phyloP scores from a whole-genome alignment of 345 rosid genomes.

The Toxicodendron radicans region DNA sequence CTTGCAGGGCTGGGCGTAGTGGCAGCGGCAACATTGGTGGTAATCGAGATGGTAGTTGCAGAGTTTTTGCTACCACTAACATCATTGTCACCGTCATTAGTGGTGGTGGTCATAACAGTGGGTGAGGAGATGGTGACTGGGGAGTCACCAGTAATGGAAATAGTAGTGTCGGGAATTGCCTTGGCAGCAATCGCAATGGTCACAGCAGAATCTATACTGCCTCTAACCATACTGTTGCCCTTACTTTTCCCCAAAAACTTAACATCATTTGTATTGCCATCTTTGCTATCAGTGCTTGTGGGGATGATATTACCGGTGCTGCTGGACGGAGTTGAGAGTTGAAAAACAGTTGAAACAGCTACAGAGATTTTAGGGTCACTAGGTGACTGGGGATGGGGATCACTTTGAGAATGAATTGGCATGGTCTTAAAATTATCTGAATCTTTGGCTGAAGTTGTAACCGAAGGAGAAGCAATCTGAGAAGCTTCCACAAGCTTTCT shows the following conservation, averaged over 20 bases:
- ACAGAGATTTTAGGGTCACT: slow-evolving; percentile 22
- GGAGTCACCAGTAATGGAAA: not conserved
- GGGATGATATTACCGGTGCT: slow-evolving; percentile 13
- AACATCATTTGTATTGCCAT: not conserved
- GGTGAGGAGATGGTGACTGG: not conserved
- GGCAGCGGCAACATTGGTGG: not conserved
- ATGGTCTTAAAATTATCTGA: slow-evolving; percentile 23
- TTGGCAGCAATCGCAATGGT: slow-evolving; percentile 10
- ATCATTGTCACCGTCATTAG: not conserved
- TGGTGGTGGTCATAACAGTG: not conserved
- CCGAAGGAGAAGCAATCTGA: slow-evolving; percentile 27
- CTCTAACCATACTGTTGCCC: not conserved
- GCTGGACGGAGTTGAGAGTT: slow-evolving; percentile 20
- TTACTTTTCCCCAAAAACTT: not conserved
- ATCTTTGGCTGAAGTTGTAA: slow-evolving; percentile 4
- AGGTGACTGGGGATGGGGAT: not conserved
- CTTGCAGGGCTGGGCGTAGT: not conserved
- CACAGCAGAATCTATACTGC: not conserved
- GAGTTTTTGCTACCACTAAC: slow-evolving; percentile 10
- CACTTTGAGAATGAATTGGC: slow-evolving; percentile 2
- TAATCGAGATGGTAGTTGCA: not conserved
- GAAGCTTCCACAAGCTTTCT: slow-evolving; percentile 83
- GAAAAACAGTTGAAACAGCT: slow-evolving; percentile 7
- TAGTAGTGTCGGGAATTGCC: not conserved
- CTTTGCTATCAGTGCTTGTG: slow-evolving; percentile 18